These are phyloP conservation scores for Petrea volubilis DNA, from an alignment of 257 asterid genomes.

Conservation along the genomic window DNA sequence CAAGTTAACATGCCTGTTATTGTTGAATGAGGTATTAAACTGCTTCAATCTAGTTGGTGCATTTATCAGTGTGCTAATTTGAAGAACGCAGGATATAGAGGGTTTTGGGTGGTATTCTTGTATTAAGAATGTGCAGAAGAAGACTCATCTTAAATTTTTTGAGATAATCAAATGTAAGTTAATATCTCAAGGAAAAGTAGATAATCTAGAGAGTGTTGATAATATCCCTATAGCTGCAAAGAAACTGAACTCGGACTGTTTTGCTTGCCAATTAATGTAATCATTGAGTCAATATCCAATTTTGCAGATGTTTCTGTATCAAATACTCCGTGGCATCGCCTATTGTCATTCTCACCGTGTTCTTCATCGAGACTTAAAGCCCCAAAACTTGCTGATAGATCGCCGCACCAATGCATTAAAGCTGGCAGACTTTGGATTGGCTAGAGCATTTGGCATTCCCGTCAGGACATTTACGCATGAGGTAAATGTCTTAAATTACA, in stretches of 20 bases:
- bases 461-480: slow-evolving; percentile 83
- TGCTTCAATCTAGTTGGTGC: slow-evolving; percentile 11
- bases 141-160: not conserved
- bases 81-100: not conserved
- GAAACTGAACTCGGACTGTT: slow-evolving; percentile 1
- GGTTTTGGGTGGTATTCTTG: slow-evolving; percentile 12
- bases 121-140: slow-evolving; percentile 2
- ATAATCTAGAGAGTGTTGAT: not conserved
- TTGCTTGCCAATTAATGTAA: slow-evolving; percentile 17
- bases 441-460: slow-evolving; percentile 83
- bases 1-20: not conserved
- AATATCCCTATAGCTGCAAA: not conserved
- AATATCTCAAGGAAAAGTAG: not conserved
- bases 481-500: slow-evolving; percentile 34
- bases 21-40: not conserved
- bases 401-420: slow-evolving; percentile 64
- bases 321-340: slow-evolving; percentile 79
- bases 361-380: slow-evolving; percentile 81
- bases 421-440: slow-evolving; percentile 89
- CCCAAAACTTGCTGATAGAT: slow-evolving; percentile 79
- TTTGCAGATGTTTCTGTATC: slow-evolving; percentile 68
- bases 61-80: slow-evolving; percentile 7
- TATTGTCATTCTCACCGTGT: slow-evolving; percentile 85
- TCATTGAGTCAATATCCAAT: slow-evolving; percentile 7
- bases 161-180: not conserved